Evolutionary conservation across 805 yeast genomes (phyloP), one percentile per base, ranked within the genome.

Genomic region (Priceomyces fermenticarens): DNA sequence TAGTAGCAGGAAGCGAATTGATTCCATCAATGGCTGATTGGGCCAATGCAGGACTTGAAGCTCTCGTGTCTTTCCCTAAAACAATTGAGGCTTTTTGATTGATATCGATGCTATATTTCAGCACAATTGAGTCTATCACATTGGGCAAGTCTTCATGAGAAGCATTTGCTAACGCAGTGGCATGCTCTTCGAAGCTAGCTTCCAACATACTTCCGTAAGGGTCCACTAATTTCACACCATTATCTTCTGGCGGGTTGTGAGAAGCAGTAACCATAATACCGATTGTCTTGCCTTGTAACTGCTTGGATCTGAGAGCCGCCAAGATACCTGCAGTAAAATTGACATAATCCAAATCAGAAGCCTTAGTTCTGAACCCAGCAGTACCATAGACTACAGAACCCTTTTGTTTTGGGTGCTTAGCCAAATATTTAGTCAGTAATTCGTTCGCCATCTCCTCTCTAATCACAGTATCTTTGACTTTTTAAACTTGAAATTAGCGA

Each of bases 221-320:
- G 51, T 91, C 98, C 16, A 91, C 88, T n/a, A 93, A 73, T 63
- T 91, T 91, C 38, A 88, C 91, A 23, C 97, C 97, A 53, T 88
- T 88, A 58, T 90, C 97, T 32, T 71, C 49, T 0, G 97, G 96
- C 0, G 97, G 97, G 54, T 89, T 89, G 62, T 89, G 97, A 0
- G 95, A 85, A 0, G 97, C 97, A 1, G 97, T 93, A 55, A 93
- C 83, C 97, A 93, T 91, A 10, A 90, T 83, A n/a, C 99, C 99
- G 25, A 90, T 77, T 7, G 85, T 77, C 52, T 83, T 70, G 1
- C 91, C 87, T 1, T 67, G 65, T 26, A 85, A 65, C 45, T 69
- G 73, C 43, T 83, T 75, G n/a, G 97, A 89, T 54, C 99, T 74
- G 47, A 93, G 67, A 1, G 82, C 69, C 0, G 99, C 97, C 20